Evolutionary conservation across 805 yeast genomes (phyloP), one percentile per base, ranked within the genome.

Genomic region (Yamadazyma insecticola): DNA sequence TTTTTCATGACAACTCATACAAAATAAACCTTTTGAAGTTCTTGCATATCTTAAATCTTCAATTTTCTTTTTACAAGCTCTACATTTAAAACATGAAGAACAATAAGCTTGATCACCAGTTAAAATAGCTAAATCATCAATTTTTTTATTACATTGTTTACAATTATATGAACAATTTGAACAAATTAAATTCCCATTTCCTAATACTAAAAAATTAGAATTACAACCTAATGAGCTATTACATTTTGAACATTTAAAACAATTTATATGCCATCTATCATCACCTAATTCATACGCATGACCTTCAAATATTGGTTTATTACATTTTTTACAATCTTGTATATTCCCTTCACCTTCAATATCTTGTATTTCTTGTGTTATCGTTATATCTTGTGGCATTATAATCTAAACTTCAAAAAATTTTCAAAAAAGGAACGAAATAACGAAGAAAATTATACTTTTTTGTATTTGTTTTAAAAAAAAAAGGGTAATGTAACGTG

Each of bases 91-190:
- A 57, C 98, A 90, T 29, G 71, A 69, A 6, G 94, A 76, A 55
- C 97, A 92, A 55, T 86, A 92, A 3, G 97, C 96, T 52, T 85
- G 90, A 47, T 92, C 94, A 16, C 96, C 96, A 1, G 97, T 88
- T 20, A 90, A 67, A 18, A 92, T 89, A 10, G 98, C 97, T 64
- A 87, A 69, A 54, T 90, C 96, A 45, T 84, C 90, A 40, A 90
- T 92, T 53, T 86, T 84, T 50, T 81, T 81, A 29, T 77, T 74
- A 66, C 98, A 90, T 37, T 79, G 76, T 44, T 76, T 76, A 57
- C 98, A 90, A 26, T 81, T 74, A 53, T 90, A 94, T n/a, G 95
- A 84, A 55, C 98, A 90, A 35, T 81, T 81, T 24, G 86, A 76
- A 55, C 98, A 90, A 10, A 90, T 86, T 36, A 92, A 63, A 29